These are phyloP conservation scores for Musa beccarii DNA, from an alignment of 176 grass and related monocot genomes.

Conservation along the genomic window DNA sequence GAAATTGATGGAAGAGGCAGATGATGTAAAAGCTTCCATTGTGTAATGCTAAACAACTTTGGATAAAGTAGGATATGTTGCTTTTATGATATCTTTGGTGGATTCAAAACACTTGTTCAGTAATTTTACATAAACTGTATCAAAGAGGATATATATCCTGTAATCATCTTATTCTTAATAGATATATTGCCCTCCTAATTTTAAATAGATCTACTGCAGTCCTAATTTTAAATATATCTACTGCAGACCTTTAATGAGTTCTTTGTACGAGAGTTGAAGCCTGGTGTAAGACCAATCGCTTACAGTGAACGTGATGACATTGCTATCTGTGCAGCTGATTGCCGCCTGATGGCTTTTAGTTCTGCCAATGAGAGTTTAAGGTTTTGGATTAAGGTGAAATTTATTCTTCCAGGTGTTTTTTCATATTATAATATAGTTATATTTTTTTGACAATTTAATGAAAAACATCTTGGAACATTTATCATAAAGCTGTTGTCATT, in stretches of 20 bases:
- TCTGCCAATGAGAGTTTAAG: constrained; percentile 65
- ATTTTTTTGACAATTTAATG: not conserved
- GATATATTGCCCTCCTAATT: not conserved
- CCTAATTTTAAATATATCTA: not conserved
- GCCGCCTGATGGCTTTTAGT: constrained; percentile 82
- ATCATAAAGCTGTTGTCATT: not conserved
- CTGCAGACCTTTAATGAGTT: constrained; percentile 95
- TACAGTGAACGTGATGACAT: constrained; percentile 36
- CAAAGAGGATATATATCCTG: not conserved
- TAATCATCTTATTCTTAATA: not conserved
- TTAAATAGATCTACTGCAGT: no score
- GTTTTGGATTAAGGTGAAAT: constrained; percentile 90
- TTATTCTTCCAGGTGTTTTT: constrained; percentile 5
- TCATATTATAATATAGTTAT: not conserved
- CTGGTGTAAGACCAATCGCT: constrained; percentile 56
- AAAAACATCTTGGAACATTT: not conserved
- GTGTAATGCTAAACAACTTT: no score
- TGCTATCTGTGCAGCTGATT: constrained; percentile 87
- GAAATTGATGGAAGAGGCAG: no score
- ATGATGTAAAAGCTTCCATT: no score
- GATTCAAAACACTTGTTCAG: no score
- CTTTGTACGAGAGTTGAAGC: constrained; percentile 75
- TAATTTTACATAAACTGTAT: not conserved
- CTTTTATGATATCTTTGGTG: no score
- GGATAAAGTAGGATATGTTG: no score